These are phyloP conservation scores for Scedosporium dehoogii DNA, from an alignment of 2,329 filamentous ascomycete species.

Conservation along the genomic window DNA sequence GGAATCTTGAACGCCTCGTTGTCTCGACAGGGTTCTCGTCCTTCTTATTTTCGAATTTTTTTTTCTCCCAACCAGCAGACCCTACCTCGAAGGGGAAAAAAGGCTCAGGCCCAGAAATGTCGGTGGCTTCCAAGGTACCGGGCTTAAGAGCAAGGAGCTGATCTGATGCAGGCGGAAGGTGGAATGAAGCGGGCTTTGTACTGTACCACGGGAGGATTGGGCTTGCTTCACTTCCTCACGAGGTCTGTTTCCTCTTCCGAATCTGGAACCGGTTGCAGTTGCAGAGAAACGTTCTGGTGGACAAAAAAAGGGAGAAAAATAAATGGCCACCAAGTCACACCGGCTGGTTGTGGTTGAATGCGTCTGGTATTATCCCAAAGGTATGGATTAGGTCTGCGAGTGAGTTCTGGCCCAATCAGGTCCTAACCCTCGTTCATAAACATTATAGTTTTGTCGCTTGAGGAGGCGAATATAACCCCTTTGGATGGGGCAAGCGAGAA, in stretches of 20 bases:
- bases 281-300: not conserved
- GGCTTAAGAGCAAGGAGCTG: not conserved
- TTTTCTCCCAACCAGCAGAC: no score
- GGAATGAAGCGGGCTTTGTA: not conserved
- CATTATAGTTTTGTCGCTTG: not conserved
- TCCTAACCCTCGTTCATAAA: not conserved
- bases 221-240: not conserved
- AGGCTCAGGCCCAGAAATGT: not conserved
- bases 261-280: constrained; percentile 1
- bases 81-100: not conserved
- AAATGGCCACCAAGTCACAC: not conserved
- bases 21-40: no score
- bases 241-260: constrained; percentile 2
- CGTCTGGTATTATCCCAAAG: not conserved
- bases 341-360: not conserved
- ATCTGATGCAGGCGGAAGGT: not conserved
- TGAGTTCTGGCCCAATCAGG: not conserved
- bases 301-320: not conserved
- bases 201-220: not conserved
- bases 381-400: not conserved
- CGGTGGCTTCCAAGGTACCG: not conserved
- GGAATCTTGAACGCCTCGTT: no score
- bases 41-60: no score
- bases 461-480: not conserved
- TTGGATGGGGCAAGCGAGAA: not conserved